phyloP scores from a whole-genome alignment of 176 grass and related monocot genomes.

The Aegilops longissima region DNA sequence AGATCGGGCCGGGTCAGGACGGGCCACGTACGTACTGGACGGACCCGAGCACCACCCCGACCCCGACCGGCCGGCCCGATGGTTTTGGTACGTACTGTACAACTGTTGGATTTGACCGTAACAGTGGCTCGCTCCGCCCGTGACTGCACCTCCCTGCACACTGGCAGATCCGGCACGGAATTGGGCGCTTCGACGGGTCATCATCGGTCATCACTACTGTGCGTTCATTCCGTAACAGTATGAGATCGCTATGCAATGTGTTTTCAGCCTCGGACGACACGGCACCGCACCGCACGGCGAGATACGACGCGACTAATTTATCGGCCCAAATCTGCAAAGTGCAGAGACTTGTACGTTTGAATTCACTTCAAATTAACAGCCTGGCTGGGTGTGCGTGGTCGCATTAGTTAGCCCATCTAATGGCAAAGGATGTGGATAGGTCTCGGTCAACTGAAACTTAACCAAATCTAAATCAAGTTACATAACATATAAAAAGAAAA shows the following conservation, averaged over 20 bases:
- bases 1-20: background rate
- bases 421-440: no score
- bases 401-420: background rate
- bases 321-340: background rate
- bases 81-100: background rate
- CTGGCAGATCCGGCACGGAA: background rate
- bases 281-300: no score
- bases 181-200: background rate
- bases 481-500: no score
- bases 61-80: no score
- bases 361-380: background rate
- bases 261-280: background rate
- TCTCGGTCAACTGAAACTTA: no score
- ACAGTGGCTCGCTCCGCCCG: background rate
- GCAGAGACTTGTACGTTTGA: background rate
- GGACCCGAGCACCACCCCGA: background rate
- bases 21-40: background rate
- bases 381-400: background rate
- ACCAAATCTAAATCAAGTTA: no score
- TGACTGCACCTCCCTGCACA: background rate
- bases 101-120: conserved; percentile 2
- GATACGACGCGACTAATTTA: background rate
- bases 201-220: background rate
- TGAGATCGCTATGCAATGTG: background rate
- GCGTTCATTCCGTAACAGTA: background rate